Base-by-base conservation (phyloP, 306 rosid species). In the Rosa persica region DNA sequence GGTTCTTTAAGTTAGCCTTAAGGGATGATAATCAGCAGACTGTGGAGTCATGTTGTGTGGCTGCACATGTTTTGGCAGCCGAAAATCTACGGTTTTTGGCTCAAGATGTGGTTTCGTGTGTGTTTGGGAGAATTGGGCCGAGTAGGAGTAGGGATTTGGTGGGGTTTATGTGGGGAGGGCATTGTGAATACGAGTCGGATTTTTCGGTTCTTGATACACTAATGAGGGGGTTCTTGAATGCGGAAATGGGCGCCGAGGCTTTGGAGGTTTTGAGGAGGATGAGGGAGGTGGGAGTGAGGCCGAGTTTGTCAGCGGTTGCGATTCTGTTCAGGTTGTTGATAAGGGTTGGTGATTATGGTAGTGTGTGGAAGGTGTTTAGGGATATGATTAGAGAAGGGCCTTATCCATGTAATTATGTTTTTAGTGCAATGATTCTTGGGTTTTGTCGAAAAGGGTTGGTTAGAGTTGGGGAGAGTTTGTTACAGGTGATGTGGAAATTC, bases 331-430 rank as follows among this genome's bases (percentile, higher is more conserved):
- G 70, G 77, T 46, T 89, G 81, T 85, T 92, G 67, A 87, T 92
- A 82, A 86, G 84, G 78, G 64, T 84, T 81, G 96, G 93, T 76
- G 93, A 90, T 78, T 89, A 86, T 85, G 86, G 89, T 83, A 88
- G 88, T 76, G 88, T 92, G 67, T 90, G 96, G 96, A 90, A 85
- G 87, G 74, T 90, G 70, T 85, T 89, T 25, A 81, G 83, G 72
- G 91, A 86, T 76, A 81, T 89, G 86, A 60, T 88, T 38, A 25
- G 55, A 5, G 76, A 36, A 47, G 96, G 93, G 73, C 97, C 97
- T 46, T 42, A 22, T 8, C 97, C 91, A 10, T 52, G 72, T 60
- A 83, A 52, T 75, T 51, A 60, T 55, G 83, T 81, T 3, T 86
- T 90, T 78, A 88, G 70, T 51, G 27, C 30, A 27, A 75, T 90